Base-by-base conservation (phyloP, 306 rosid genomes). In the Gastrolobium bilobum region DNA sequence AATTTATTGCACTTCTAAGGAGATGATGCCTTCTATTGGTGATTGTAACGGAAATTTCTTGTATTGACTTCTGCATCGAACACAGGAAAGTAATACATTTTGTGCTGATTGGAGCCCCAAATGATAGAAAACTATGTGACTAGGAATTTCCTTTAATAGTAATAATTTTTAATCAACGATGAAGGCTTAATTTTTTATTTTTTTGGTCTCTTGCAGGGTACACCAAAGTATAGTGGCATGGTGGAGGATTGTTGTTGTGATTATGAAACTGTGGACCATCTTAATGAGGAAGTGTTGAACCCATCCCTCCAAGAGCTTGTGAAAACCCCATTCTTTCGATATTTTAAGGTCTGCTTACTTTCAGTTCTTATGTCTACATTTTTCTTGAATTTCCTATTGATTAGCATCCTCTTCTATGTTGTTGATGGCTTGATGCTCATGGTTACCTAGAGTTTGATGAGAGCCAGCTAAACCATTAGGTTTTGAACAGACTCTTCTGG, bases 161-260 rank as follows among this genome's bases (percentile, higher is more conserved):
- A 2, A 38, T 48, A 63, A 6, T 47, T 63, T 46, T 20, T 69
- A 1, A 10, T 68, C 13, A 8, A 71, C 40, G 38, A 37, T 64
- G 4, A 4, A 54, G 30, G 65, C 20, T 48, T 46, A 15, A 39
- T 54, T 68, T 40, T 42, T 57, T 3, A 38, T 20, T 67, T 43
- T 1, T 10, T 71, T 14, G 42, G 26, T 37, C 2, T 37, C 71
- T 15, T 80, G 81, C 87, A 88, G 90, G 86, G 80, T 46, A 52
- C 86, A 57, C 74, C 78, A 0, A 84, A 81, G 86, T 89, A 85
- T 75, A 91, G 83, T 64, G 96, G 91, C 51, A 84, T 91, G 40
- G 88, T 89, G 43, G 93, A 91, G 84, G 96, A 91, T 61, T 91
- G 93, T 59, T 89, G 93, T 79, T 89, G 93, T 84, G 90, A 87